phyloP scores from a whole-genome alignment of 257 asterid genomes.

The Fraxinus americana region DNA sequence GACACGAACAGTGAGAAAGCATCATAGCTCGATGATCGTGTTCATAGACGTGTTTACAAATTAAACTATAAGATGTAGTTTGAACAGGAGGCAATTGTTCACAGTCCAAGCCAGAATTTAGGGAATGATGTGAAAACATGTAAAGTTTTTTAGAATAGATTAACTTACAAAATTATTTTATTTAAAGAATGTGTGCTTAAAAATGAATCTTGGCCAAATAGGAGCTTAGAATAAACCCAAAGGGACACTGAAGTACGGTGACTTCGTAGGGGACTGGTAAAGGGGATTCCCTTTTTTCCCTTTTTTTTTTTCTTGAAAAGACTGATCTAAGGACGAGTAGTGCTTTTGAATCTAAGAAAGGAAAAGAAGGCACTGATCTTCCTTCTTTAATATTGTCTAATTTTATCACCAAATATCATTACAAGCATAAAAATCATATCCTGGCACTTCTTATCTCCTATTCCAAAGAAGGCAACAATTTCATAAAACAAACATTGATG shows the following conservation, averaged over 20 bases:
- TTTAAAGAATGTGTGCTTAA: too few relatives aligned
- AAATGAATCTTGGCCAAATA: too few relatives aligned
- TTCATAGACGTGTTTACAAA: neutral
- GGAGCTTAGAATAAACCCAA: too few relatives aligned
- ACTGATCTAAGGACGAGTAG: slow-evolving; percentile 4
- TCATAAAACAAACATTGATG: too few relatives aligned
- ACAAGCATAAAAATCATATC: too few relatives aligned
- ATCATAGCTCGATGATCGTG: neutral
- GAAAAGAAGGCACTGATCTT: neutral
- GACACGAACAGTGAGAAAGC: neutral
- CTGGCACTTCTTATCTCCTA: too few relatives aligned
- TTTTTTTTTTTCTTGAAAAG: neutral
- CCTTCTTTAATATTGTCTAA: neutral
- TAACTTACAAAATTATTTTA: neutral
- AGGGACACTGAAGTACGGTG: too few relatives aligned
- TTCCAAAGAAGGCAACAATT: too few relatives aligned
- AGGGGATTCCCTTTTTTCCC: too few relatives aligned
- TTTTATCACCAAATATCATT: neutral
- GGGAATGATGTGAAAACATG: slow-evolving; percentile 34
- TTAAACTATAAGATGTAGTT: slow-evolving; percentile 48
- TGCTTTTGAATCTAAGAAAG: neutral
- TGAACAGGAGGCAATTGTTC: slow-evolving; percentile 83
- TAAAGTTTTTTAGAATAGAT: too few relatives aligned
- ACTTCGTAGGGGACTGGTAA: too few relatives aligned
- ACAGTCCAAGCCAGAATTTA: slow-evolving; percentile 74